Evolutionary conservation across 495 filamentous ascomycete genomes (phyloP).

Genomic region (Pseudotulostoma volvatum): DNA sequence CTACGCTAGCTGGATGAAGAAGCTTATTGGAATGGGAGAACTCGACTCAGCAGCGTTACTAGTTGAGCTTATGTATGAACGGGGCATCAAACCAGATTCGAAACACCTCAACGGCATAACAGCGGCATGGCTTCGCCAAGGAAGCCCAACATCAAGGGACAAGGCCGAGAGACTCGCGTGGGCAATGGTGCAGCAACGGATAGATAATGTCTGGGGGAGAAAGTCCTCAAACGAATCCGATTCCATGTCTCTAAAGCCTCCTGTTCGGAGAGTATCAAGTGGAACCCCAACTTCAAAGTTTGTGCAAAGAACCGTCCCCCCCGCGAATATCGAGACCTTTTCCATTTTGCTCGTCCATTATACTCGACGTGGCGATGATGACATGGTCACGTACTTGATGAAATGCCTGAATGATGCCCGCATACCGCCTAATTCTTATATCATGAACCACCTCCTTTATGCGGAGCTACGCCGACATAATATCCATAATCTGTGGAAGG

Average conservation of each 20-base stretch:
- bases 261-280: background rate
- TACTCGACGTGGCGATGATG: conserved; percentile 38
- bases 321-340: conserved; percentile 63
- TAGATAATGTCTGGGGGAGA: conserved; percentile 38
- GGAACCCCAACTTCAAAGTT: conserved; percentile 16
- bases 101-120: conserved; percentile 63
- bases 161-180: conserved; percentile 58
- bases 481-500: conserved; percentile 33
- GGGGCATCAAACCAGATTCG: conserved; percentile 44
- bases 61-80: conserved; percentile 48
- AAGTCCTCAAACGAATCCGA: conserved; percentile 10
- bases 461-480: conserved; percentile 38
- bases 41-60: conserved; percentile 52
- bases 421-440: conserved; percentile 48
- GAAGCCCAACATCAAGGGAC: conserved; percentile 30
- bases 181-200: conserved; percentile 54
- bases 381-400: conserved; percentile 39
- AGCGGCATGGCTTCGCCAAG: conserved; percentile 53
- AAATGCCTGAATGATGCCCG: conserved; percentile 39
- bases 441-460: conserved; percentile 60
- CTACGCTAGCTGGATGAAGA: conserved; percentile 67
- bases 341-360: conserved; percentile 59
- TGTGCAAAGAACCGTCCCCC: conserved; percentile 28
- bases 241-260: conserved; percentile 7
- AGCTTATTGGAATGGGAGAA: conserved; percentile 56